These are phyloP conservation scores for Colletotrichum magnum DNA, from an alignment of 2,329 filamentous ascomycete genomes.

Conservation along the genomic window DNA sequence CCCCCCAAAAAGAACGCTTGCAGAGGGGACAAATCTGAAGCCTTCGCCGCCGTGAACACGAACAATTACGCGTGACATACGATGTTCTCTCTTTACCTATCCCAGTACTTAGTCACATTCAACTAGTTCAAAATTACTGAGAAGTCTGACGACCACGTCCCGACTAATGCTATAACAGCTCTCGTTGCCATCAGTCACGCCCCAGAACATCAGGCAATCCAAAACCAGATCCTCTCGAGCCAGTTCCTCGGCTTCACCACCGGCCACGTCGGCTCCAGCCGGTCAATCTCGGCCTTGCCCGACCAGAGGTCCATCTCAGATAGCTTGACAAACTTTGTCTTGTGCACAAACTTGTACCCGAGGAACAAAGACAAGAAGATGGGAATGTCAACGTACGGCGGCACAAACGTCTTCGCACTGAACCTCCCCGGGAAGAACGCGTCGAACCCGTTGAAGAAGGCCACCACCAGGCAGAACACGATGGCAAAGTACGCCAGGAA, in stretches of 20 bases:
- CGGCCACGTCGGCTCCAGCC: constrained; percentile 54
- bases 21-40: too few species aligned
- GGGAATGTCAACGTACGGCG: constrained; percentile 78
- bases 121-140: too few species aligned
- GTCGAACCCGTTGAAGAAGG: constrained; percentile 80
- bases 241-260: constrained; percentile 53
- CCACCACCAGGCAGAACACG: constrained; percentile 73
- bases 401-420: constrained; percentile 69
- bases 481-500: constrained; percentile 77
- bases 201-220: constrained; percentile 45
- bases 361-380: constrained; percentile 75
- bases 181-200: too few species aligned
- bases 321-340: constrained; percentile 62
- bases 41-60: too few species aligned
- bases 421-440: constrained; percentile 74
- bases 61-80: too few species aligned
- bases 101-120: too few species aligned
- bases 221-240: constrained; percentile 57
- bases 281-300: constrained; percentile 56
- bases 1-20: too few species aligned
- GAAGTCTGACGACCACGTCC: neutral
- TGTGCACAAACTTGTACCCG: constrained; percentile 77
- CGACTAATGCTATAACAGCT: too few species aligned
- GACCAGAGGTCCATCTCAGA: constrained; percentile 58
- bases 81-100: too few species aligned